Base-by-base conservation (phyloP, 441 rosid species). In the Syzygium malaccense region DNA sequence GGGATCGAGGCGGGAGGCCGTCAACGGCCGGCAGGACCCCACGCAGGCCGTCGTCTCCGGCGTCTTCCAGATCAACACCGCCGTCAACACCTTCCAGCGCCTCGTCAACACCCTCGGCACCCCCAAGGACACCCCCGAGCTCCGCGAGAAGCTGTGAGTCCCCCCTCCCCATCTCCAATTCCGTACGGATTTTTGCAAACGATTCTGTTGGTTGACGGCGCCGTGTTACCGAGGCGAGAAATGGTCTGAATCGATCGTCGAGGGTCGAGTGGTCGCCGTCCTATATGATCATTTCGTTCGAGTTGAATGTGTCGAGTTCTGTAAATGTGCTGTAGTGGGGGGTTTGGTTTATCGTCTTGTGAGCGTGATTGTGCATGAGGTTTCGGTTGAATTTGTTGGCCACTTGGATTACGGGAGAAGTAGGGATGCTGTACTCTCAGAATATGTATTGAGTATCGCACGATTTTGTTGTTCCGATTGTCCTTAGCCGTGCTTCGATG, bases 41-140 rank as follows among this genome's bases (percentile, higher is more conserved):
- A 95, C 98, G n/a, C 97, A 98, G 91, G 98, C 96, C 66, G 96
- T 98, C 32, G 98, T 98, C 14, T 96, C 99, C 18, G 99, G 99
- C 58, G 95, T 98, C 32, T 98, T 98, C 93, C 99, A 95, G 96
- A 98, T 96, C 95, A 98, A 95, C 88, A 98, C 99, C 83, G 94
- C 97, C 89, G 99, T 98, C 68, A 94, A 97, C 13, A 94, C 99
- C 8, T 98, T 96, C 91, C 97, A 95, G 62, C 93, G 99, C 10
- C 97, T 96, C 86, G 98, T 96, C 62, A 98, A 98, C 88, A 95
- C 99, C 89, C 98, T 98, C 55, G 99, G 99, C 25, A 97, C 99
- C 85, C 98, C 99, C 55, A 98, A 94, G 92, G 99, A 98, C 85
- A 97, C 98, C 37, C 96, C 98, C 45, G 98, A 96, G 89, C 99